Evolutionary conservation across 2,329 filamentous ascomycete species (phyloP), one percentile per base, ranked within the genome.

Genomic region (Alternaria infectoria): DNA sequence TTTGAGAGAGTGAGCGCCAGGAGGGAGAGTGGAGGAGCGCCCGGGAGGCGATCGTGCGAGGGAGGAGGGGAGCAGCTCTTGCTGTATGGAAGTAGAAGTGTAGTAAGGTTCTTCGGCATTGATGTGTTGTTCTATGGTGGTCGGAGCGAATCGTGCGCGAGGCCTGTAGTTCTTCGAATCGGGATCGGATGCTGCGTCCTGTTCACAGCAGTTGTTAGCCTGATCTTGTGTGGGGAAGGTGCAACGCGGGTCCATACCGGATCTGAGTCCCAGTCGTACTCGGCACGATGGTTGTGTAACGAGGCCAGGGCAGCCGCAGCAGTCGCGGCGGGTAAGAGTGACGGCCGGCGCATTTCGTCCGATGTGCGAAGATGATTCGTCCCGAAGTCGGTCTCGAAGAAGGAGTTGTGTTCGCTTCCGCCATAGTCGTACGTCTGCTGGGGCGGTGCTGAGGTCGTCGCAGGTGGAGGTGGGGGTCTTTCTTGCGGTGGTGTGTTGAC

Each of bases 231-330:
- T 36, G 65, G 51, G 62, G 28, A 57, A 58, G 63, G 59, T 63
- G 64, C 61, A 61, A 62, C 54, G 54, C 40, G 58, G 64, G 40
- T 62, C 32, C 73, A 67, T 70, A 80, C 77, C 69, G 76, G 75
- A 64, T 79, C 78, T 12, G 76, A 78, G 50, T 79, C 77, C 78
- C 77, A 79, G 52, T 77, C 77, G 54, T 75, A 90, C 68, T 96
- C 93, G 64, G 90, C 85, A 72, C 92, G 92, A 77, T 95, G 89
- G 74, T 89, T 90, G 77, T 92, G 90, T 74, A 98, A 86, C 83
- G 96, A 93, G 49, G 94, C 93, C 64, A 98, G 85, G 49, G 93
- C 93, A 56, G 93, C 93, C 50, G 94, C 94, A 58, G 94, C 94
- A 72, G 89, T 93, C 61, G 90, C 90, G 62, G 90, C 88, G 73